Conservation (phyloP, 2,329 filamentous ascomycete genomes). For the Penicillium brevicompactum region DNA sequence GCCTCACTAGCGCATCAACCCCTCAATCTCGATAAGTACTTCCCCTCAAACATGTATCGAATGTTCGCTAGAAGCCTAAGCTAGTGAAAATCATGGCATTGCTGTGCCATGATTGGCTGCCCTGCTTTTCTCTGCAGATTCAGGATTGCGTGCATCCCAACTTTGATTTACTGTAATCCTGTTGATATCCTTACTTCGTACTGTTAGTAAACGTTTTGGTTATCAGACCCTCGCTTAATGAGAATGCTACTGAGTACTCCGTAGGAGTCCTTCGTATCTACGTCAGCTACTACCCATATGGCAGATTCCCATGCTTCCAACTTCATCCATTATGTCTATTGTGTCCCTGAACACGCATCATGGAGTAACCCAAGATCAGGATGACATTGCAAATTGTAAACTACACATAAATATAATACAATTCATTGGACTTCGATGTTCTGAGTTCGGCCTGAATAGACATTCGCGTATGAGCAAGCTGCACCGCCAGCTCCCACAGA, state of each 20-base stretch:
- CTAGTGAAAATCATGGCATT: background rate
- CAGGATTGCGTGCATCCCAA: constrained; percentile 1
- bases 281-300: too few relatives aligned
- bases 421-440: too few relatives aligned
- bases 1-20: background rate
- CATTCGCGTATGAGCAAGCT: too few relatives aligned
- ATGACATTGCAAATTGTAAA: too few relatives aligned
- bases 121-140: constrained; percentile 1
- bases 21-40: background rate
- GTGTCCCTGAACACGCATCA: too few relatives aligned
- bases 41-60: constrained; percentile 7
- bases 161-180: constrained; percentile 1
- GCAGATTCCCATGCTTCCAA: too few relatives aligned
- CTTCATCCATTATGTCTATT: too few relatives aligned
- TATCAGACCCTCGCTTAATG: background rate
- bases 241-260: background rate
- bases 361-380: too few relatives aligned
- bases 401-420: too few relatives aligned
- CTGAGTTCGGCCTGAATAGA: too few relatives aligned
- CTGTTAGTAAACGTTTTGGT: background rate
- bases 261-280: too few relatives aligned
- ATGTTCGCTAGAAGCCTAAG: constrained; percentile 5
- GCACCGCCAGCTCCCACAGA: too few relatives aligned
- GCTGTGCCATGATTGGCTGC: constrained; percentile 2
- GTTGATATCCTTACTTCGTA: background rate